Evolutionary conservation across 202 grass and related monocot species (phyloP), one percentile per base, ranked within the genome.

Genomic region (Eragrostis tef): DNA sequence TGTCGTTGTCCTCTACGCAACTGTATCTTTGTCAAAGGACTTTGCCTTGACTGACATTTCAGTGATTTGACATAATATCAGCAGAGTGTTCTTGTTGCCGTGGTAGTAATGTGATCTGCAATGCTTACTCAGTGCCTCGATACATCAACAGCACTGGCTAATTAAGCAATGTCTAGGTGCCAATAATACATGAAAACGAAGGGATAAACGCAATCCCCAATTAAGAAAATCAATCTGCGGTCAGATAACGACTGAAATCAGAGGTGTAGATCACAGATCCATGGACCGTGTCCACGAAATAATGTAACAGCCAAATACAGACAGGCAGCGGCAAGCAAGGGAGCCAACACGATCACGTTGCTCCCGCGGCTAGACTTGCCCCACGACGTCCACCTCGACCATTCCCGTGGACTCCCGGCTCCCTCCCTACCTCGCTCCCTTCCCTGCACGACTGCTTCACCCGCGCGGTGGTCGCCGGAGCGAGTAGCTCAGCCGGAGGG

Each of bases 331-430:
- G 80, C 64, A 87, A 71, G 39, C 70, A 64, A 46, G 80, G 83
- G 85, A 77, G 66, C 24, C 65, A 76, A 85, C 26, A 47, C 65
- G 63, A 51, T 83, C 75, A 80, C 75, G 84, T 71, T 83, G 80
- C 70, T 84, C 77, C 49, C 34, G 83, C 78, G 73, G 83, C 67
- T 90, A 83, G 53, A 79, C 79, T 64, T 79, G 83, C 6, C 74
- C 83, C 88, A 86, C 83, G 79, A 86, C 79, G 57, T 57, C 67
- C 71, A 16, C 53, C 73, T 86, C 73, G 22, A 86, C 61, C 68
- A 79, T 14, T 83, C 84, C 88, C 74, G 88, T 89, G 88, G 88
- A 83, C 86, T 91, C 89, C 70, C n/a, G 56, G 1, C 31, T 46
- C 10, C 74, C 21, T 9, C 11, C 21, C 65, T 44, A 11, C 78